These are phyloP conservation scores for Alternaria arbusti DNA, from an alignment of 2,329 filamentous ascomycete genomes.

Conservation along the genomic window DNA sequence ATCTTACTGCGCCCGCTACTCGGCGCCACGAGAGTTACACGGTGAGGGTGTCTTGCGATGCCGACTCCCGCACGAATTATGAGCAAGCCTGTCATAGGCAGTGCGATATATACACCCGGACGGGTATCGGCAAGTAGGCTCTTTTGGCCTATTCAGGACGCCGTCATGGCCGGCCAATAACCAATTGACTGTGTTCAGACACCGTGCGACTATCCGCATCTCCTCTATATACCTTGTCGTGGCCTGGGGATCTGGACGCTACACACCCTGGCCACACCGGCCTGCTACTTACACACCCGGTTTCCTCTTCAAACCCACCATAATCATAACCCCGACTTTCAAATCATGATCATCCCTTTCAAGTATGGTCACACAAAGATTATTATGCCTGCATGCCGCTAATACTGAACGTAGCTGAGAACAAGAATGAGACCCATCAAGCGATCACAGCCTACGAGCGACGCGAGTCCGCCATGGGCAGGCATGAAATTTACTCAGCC, in stretches of 20 bases:
- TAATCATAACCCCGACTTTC: not conserved
- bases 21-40: not conserved
- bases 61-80: not conserved
- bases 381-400: not conserved
- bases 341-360: not conserved
- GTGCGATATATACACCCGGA: not conserved
- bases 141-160: not conserved
- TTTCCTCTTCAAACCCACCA: not conserved
- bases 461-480: slow-evolving; percentile 33
- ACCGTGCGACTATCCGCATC: not conserved
- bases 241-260: not conserved
- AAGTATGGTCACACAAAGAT: not conserved
- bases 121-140: not conserved
- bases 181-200: not conserved
- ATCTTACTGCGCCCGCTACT: slow-evolving; percentile 12
- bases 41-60: not conserved
- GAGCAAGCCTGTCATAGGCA: not conserved
- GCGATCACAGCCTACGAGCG: slow-evolving; percentile 24
- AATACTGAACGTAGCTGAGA: not conserved
- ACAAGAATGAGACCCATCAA: slow-evolving; percentile 19
- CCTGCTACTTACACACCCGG: not conserved
- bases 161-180: not conserved
- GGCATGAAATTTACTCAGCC: slow-evolving; percentile 30
- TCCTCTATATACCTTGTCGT: not conserved
- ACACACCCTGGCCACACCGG: not conserved